Base-by-base conservation (phyloP, 2,329 filamentous ascomycete species). In the Acarospora socialis region DNA sequence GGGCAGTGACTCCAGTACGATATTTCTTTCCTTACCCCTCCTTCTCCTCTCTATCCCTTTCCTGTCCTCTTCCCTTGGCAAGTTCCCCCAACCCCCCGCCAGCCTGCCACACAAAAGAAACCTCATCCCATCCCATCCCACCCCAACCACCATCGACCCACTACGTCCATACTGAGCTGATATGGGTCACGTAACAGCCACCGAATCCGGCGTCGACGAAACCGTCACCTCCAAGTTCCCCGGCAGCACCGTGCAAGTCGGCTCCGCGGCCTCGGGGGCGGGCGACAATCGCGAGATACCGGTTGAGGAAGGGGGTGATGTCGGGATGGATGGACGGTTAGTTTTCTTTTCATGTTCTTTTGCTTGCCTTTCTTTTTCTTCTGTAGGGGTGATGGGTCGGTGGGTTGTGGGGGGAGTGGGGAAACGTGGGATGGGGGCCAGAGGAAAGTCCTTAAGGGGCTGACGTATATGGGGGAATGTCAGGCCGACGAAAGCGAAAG, bases 261-360 rank as follows among this genome's bases (percentile, higher is more conserved):
- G 62, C 22, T 57, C 55, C 14, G 51, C 51, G 0, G 59, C 56
- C 4, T 57, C 53, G 2, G 61, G 61, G 17, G 51, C 49, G 2
- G 57, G 59, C 20, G 55, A 62, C 43, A 65, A 65, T 45, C 51
- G 61, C 28, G 55, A 61, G 25, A 66, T 66, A 25, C 61, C 63
- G 2, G 28, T 52, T 3, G 46, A 47, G 5, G 62, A 66, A 43
- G 63, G 63, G 8, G 63, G 63, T 4, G 50, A 48, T 24, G 45
- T 63, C 28, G 47, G 56, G 32, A 15, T 7, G 10, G 7, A 18
- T 7, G 37, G 37, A n/a, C n/a, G n/a, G n/a, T n/a, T n/a, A n/a
- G n/a, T n/a, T n/a, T n/a, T n/a, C n/a, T n/a, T n/a, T n/a, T n/a
- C n/a, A n/a, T n/a, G n/a, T n/a, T n/a, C n/a, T n/a, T n/a, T n/a